Conservation (phyloP, 495 filamentous ascomycete species). For the Xylaria scruposa region DNA sequence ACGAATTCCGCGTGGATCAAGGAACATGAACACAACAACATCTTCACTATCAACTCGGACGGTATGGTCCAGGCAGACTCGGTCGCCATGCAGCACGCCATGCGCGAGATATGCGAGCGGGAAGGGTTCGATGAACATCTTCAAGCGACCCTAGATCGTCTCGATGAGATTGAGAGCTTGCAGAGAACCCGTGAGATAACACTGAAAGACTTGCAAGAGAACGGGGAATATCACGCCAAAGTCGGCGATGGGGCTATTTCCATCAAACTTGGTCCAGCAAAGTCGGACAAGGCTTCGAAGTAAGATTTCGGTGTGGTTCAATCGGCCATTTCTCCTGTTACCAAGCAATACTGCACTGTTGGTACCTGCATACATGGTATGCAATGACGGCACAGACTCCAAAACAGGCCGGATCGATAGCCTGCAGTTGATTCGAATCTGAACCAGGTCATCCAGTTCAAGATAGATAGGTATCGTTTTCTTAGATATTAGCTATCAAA, state of each 20-base stretch:
- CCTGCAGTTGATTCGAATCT: background rate
- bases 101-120: conserved; percentile 73
- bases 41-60: conserved; percentile 88
- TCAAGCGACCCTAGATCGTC: conserved; percentile 77
- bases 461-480: background rate
- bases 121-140: conserved; percentile 79
- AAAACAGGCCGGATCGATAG: background rate
- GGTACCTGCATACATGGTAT: background rate
- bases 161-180: conserved; percentile 85
- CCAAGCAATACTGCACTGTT: background rate
- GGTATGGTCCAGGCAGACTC: conserved; percentile 89
- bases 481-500: background rate
- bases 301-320: background rate
- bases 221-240: conserved; percentile 75
- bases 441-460: background rate
- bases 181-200: conserved; percentile 87
- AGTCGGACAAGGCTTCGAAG: conserved; percentile 12
- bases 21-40: conserved; percentile 85
- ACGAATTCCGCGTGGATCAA: conserved; percentile 92
- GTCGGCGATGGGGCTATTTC: conserved; percentile 27
- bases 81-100: conserved; percentile 92
- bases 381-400: background rate
- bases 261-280: conserved; percentile 21
- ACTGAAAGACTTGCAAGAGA: conserved; percentile 73
- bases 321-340: background rate